Conservation (phyloP, 345 rosid genomes). For the Lepidium aucheri region DNA sequence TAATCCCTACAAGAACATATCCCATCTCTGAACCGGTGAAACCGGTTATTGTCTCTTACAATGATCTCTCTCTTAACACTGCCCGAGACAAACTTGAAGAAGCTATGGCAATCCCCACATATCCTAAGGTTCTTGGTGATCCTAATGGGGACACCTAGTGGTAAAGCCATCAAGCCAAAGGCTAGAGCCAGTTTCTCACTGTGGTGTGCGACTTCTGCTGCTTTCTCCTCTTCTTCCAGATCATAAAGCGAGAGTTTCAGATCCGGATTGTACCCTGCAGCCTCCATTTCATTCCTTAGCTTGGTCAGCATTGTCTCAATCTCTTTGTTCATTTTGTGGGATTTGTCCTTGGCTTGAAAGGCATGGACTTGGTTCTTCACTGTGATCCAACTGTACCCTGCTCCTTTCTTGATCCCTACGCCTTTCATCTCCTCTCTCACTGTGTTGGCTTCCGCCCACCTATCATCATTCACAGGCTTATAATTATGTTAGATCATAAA, state of each 20-base stretch:
- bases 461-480: slow-evolving; percentile 10
- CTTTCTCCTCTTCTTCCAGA: slow-evolving; percentile 83
- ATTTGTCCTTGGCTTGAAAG: slow-evolving; percentile 81
- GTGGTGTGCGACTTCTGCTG: slow-evolving; percentile 60
- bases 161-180: slow-evolving; percentile 58
- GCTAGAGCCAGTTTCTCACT: slow-evolving; percentile 88
- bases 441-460: slow-evolving; percentile 77
- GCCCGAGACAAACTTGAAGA: slow-evolving; percentile 62
- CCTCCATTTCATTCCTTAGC: slow-evolving; percentile 50
- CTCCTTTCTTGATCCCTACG: slow-evolving; percentile 66
- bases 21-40: slow-evolving; percentile 55
- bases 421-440: slow-evolving; percentile 65
- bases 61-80: slow-evolving; percentile 52
- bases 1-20: slow-evolving; percentile 64
- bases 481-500: not conserved
- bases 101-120: slow-evolving; percentile 78
- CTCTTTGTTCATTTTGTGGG: slow-evolving; percentile 52
- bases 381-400: slow-evolving; percentile 81
- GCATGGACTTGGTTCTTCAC: slow-evolving; percentile 55
- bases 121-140: slow-evolving; percentile 83
- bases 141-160: slow-evolving; percentile 54
- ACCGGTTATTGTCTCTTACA: slow-evolving; percentile 71
- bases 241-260: slow-evolving; percentile 54
- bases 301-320: slow-evolving; percentile 48
- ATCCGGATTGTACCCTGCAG: slow-evolving; percentile 58